These are phyloP conservation scores for Nothophaeocryptopus gaeumannii DNA, from an alignment of 2,329 filamentous ascomycete genomes.

Conservation along the genomic window DNA sequence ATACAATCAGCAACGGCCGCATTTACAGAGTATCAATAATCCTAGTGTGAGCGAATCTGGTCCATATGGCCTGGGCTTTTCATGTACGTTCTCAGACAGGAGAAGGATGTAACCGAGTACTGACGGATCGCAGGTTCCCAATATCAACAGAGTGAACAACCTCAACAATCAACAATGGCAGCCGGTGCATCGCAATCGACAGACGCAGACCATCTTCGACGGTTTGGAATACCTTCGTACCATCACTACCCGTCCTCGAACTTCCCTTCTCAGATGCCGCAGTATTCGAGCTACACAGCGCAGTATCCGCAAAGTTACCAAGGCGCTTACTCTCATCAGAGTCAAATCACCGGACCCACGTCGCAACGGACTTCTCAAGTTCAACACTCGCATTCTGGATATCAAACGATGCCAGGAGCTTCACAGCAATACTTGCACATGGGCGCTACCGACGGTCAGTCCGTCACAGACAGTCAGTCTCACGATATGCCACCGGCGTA, in stretches of 20 bases:
- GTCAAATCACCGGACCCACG: slow-evolving; percentile 16
- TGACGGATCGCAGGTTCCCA: slow-evolving; percentile 21
- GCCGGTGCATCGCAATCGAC: slow-evolving; percentile 9
- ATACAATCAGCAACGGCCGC: slow-evolving; percentile 22
- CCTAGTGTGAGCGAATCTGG: slow-evolving; percentile 17
- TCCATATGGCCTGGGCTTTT: slow-evolving; percentile 34
- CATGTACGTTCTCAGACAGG: slow-evolving; percentile 27
- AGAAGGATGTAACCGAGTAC: background rate
- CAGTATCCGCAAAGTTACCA: slow-evolving; percentile 21
- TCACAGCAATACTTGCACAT: slow-evolving; percentile 10
- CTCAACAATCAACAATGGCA: slow-evolving; percentile 11
- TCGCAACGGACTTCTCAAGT: slow-evolving; percentile 7
- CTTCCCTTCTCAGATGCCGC: slow-evolving; percentile 26
- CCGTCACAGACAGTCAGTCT: slow-evolving; percentile 1
- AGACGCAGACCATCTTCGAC: slow-evolving; percentile 16
- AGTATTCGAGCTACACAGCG: slow-evolving; percentile 23
- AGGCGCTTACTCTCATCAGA: slow-evolving; percentile 13
- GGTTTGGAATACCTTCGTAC: slow-evolving; percentile 25
- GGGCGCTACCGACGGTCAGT: background rate
- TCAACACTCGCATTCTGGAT: slow-evolving; percentile 1
- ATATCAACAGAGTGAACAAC: slow-evolving; percentile 18
- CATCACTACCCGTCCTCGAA: slow-evolving; percentile 26
- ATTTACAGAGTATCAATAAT: slow-evolving; percentile 21
- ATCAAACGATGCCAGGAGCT: slow-evolving; percentile 8
- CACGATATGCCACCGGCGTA: slow-evolving; percentile 6